Conservation (phyloP, 306 rosid species). For the Clitoria ternatea region DNA sequence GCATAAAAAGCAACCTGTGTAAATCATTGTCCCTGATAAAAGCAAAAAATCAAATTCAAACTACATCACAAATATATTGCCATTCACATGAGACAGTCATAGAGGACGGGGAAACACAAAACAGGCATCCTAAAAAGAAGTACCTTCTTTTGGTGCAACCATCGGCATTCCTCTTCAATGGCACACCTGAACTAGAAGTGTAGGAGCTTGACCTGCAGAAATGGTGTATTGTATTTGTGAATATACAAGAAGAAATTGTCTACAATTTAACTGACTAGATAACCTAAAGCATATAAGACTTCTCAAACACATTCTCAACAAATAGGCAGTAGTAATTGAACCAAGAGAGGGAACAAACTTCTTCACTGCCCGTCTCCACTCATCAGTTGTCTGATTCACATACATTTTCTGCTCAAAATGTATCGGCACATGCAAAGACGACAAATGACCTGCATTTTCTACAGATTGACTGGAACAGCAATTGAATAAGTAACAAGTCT, state of each 20-base stretch:
- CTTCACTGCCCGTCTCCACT: slow-evolving; percentile 39
- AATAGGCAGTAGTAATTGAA: slow-evolving; percentile 15
- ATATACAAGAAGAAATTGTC: slow-evolving; percentile 19
- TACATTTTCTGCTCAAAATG: slow-evolving; percentile 34
- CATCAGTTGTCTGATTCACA: slow-evolving; percentile 40
- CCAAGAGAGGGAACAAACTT: slow-evolving; percentile 44
- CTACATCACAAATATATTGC: slow-evolving; percentile 11
- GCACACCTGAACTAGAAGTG: slow-evolving; percentile 30
- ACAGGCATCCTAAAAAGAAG: slow-evolving; percentile 16
- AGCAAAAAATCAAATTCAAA: slow-evolving; percentile 16
- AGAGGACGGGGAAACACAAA: not conserved
- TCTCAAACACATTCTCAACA: slow-evolving; percentile 18
- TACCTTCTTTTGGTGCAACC: slow-evolving; percentile 87
- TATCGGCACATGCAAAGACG: slow-evolving; percentile 30
- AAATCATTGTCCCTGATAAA: slow-evolving; percentile 86
- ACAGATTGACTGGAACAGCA: slow-evolving; percentile 41
- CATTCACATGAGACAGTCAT: slow-evolving; percentile 6
- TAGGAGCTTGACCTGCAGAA: slow-evolving; percentile 53
- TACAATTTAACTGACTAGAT: slow-evolving; percentile 1
- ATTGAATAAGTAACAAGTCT: slow-evolving; percentile 9
- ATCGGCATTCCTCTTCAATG: slow-evolving; percentile 58
- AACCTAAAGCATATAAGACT: slow-evolving; percentile 16
- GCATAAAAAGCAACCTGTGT: slow-evolving; percentile 89
- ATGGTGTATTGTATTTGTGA: not conserved
- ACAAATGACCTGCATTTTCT: slow-evolving; percentile 35